Evolutionary conservation across 2,329 filamentous ascomycete species (phyloP).

Genomic region (Fusarium miscanthi): DNA sequence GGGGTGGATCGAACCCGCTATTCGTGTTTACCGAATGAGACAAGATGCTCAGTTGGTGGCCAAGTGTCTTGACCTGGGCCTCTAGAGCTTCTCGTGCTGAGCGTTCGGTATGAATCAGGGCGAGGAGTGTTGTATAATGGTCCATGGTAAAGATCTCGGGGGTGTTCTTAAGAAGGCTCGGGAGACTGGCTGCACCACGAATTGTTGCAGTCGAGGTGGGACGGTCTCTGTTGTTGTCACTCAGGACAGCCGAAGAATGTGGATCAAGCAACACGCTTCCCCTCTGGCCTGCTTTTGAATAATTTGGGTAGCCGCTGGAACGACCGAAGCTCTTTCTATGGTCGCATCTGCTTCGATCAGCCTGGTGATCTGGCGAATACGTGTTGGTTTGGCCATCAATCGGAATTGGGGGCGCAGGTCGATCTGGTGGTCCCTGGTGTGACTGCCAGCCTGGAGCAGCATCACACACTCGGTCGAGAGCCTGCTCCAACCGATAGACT

Average conservation of each 20-base stretch:
- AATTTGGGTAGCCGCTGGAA: constrained; percentile 47
- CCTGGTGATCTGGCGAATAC: not conserved
- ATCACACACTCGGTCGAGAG: constrained; percentile 63
- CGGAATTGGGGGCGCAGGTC: constrained; percentile 41
- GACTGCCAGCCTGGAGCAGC: constrained; percentile 55
- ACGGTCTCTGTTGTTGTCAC: constrained; percentile 41
- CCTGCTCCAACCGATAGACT: constrained; percentile 64
- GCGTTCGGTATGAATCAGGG: constrained; percentile 67
- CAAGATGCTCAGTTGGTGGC: constrained; percentile 60
- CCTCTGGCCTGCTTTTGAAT: constrained; percentile 52
- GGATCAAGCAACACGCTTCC: constrained; percentile 56
- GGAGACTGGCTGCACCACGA: constrained; percentile 59
- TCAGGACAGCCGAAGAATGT: constrained; percentile 1
- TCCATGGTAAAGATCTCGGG: constrained; percentile 53
- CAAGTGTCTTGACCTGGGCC: constrained; percentile 64
- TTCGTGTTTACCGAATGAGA: constrained; percentile 50
- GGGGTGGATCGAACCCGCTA: constrained; percentile 46
- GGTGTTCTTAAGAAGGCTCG: constrained; percentile 51
- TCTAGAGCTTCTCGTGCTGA: constrained; percentile 66
- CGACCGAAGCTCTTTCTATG: constrained; percentile 24
- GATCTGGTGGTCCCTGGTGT: constrained; percentile 45
- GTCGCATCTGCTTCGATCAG: not conserved
- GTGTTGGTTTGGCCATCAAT: constrained; percentile 29
- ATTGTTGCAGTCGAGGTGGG: constrained; percentile 61
- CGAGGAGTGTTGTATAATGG: constrained; percentile 62